phyloP scores from a whole-genome alignment of 2,329 filamentous ascomycete genomes.

The Colletotrichum sp. region DNA sequence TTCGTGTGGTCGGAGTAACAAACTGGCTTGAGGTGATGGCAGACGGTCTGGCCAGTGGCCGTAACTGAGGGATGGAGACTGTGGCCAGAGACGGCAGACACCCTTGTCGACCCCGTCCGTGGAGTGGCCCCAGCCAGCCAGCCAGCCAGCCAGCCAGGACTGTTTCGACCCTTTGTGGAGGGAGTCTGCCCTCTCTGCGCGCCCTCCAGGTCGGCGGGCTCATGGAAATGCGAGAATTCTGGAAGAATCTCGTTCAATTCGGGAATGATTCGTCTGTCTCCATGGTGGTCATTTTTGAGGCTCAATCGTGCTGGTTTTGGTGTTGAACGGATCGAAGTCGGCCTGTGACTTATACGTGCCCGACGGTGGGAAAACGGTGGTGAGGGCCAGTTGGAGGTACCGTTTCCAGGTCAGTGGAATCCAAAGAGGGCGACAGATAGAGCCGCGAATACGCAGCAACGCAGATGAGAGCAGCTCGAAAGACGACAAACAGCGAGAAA shows the following conservation, averaged over 20 bases:
- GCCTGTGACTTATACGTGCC: constrained; percentile 2
- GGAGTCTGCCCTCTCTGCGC: neutral
- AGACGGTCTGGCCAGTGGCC: neutral
- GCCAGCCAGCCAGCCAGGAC: neutral
- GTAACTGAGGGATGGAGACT: neutral
- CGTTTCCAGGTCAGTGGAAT: neutral
- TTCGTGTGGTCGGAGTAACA: neutral
- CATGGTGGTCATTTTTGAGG: neutral
- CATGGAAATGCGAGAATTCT: neutral
- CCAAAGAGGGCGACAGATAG: neutral
- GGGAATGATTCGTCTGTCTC: neutral
- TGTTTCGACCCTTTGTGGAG: constrained; percentile 13
- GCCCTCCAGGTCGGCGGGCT: neutral
- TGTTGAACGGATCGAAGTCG: neutral
- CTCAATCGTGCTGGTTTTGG: neutral
- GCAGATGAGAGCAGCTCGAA: neutral
- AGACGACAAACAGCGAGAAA: neutral
- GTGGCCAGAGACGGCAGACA: constrained; percentile 1
- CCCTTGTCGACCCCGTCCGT: constrained; percentile 14
- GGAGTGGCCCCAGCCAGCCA: neutral
- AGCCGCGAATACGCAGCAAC: neutral
- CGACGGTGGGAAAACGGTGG: neutral
- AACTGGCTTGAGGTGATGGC: neutral
- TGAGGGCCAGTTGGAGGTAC: neutral
- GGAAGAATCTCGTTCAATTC: neutral